A percentile compares a stretch with the other conserved stretches of the same genome.
These are phyloP conservation scores for Ophiostoma pallidulum DNA, from an alignment of 2,329 filamentous ascomycete species.

Conservation along the genomic window DNA sequence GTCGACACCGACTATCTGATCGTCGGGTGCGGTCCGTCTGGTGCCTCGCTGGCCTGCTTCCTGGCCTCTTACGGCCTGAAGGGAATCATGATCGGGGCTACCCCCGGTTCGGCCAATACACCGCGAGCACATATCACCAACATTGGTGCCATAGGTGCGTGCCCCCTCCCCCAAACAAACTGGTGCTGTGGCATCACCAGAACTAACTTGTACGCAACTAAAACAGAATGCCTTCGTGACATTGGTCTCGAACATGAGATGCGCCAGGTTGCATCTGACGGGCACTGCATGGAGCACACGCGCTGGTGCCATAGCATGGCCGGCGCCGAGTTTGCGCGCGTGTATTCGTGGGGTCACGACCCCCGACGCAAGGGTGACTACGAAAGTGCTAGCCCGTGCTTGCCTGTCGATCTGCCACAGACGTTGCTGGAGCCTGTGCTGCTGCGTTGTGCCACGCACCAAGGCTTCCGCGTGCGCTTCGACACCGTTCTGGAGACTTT, in stretches of 20 bases:
- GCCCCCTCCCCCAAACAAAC: too few species aligned
- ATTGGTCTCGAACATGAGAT: slow-evolving; percentile 38
- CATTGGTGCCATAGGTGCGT: too few species aligned
- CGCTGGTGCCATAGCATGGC: slow-evolving; percentile 45
- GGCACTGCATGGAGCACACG: slow-evolving; percentile 38
- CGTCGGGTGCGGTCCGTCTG: slow-evolving; percentile 43
- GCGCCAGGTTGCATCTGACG: slow-evolving; percentile 26
- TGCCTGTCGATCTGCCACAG: slow-evolving; percentile 37
- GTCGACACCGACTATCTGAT: slow-evolving; percentile 38
- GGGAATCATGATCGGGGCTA: slow-evolving; percentile 43
- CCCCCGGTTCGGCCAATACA: slow-evolving; percentile 42
- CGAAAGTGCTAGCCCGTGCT: slow-evolving; percentile 34
- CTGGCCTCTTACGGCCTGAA: slow-evolving; percentile 39
- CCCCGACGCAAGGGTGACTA: slow-evolving; percentile 37
- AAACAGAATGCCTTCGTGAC: slow-evolving; percentile 44
- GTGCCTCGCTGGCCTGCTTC: slow-evolving; percentile 45
- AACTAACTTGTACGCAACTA: too few species aligned
- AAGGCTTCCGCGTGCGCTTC: slow-evolving; percentile 34
- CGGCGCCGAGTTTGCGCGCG: slow-evolving; percentile 40
- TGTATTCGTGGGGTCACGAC: slow-evolving; percentile 42
- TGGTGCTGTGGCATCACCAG: too few species aligned
- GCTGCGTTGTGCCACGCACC: slow-evolving; percentile 29
- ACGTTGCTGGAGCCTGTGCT: slow-evolving; percentile 40
- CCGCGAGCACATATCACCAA: slow-evolving; percentile 54
- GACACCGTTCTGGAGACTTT: slow-evolving; percentile 31